Evolutionary conservation across 2,329 filamentous ascomycete species (phyloP).

Genomic region (Aspergillus sp.): DNA sequence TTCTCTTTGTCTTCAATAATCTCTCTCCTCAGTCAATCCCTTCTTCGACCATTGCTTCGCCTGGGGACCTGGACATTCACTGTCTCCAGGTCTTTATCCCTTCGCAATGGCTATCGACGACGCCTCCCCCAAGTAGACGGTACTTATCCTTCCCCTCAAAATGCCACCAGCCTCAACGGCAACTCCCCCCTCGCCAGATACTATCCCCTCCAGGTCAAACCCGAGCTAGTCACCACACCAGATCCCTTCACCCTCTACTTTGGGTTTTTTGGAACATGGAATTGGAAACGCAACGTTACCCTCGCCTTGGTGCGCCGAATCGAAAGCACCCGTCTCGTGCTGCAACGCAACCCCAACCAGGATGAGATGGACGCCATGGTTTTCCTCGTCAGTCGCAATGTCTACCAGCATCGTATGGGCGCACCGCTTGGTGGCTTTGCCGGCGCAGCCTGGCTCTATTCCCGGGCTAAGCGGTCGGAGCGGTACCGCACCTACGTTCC

Average conservation of each 20-base stretch:
- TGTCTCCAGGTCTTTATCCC: too few relatives aligned
- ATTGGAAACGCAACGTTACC: slow-evolving; percentile 13
- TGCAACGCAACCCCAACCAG: slow-evolving; percentile 26
- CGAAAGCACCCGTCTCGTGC: slow-evolving; percentile 14
- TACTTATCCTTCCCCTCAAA: slow-evolving; percentile 2
- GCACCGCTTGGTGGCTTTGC: slow-evolving; percentile 11
- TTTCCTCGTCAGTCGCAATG: slow-evolving; percentile 10
- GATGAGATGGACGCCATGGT: slow-evolving; percentile 30
- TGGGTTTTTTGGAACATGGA: slow-evolving; percentile 17
- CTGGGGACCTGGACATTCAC: too few relatives aligned
- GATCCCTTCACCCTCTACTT: slow-evolving; percentile 23
- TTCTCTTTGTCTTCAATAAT: too few relatives aligned
- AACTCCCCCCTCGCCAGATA: slow-evolving; percentile 9
- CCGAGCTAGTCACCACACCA: slow-evolving; percentile 19
- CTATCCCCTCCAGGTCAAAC: slow-evolving; percentile 14
- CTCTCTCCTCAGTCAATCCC: too few relatives aligned
- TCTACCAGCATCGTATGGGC: slow-evolving; percentile 18
- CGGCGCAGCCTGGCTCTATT: slow-evolving; percentile 8
- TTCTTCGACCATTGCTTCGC: too few relatives aligned
- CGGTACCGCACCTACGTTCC: slow-evolving; percentile 1
- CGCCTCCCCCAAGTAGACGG: slow-evolving; percentile 13
- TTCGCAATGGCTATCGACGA: slow-evolving; percentile 21
- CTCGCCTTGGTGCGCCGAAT: slow-evolving; percentile 9
- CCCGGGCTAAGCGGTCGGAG: slow-evolving; percentile 4
- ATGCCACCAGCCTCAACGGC: slow-evolving; percentile 1